phyloP scores from a whole-genome alignment of 148 eudicot genomes.

The Drosera capensis region DNA sequence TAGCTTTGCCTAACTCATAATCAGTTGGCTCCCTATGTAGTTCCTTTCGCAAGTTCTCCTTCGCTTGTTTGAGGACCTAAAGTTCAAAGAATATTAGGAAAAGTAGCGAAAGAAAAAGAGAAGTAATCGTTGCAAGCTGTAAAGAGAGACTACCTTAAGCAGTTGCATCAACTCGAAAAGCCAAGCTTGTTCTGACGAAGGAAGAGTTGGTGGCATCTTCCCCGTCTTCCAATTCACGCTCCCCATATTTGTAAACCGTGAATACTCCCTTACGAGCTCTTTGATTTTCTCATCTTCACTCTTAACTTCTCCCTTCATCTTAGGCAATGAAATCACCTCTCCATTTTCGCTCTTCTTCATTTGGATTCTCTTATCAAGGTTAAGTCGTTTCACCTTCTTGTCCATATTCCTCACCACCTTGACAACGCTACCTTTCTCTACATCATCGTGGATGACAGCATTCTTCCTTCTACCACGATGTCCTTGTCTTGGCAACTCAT shows the following conservation, averaged over 20 bases:
- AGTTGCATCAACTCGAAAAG: constrained; percentile 84
- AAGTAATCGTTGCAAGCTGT: not conserved
- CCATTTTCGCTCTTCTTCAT: constrained; percentile 46
- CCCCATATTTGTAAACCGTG: constrained; percentile 55
- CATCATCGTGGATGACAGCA: constrained; percentile 19
- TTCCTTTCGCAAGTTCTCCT: constrained; percentile 43
- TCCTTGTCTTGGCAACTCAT: constrained; percentile 18
- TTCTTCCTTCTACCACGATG: constrained; percentile 24
- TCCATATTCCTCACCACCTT: constrained; percentile 42
- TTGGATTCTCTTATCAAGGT: constrained; percentile 59
- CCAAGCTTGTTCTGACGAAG: constrained; percentile 77
- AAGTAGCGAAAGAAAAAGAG: not conserved
- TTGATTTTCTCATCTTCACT: constrained; percentile 42
- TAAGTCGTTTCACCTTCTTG: constrained; percentile 39
- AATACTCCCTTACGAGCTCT: constrained; percentile 61
- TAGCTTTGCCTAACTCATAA: constrained; percentile 54
- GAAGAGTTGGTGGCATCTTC: constrained; percentile 93
- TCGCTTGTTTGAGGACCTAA: constrained; percentile 52
- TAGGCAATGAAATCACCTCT: constrained; percentile 11
- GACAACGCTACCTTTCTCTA: constrained; percentile 10
- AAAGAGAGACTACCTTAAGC: constrained; percentile 46
- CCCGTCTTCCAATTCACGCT: constrained; percentile 90
- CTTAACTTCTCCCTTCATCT: constrained; percentile 17
- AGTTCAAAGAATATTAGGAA: not conserved
- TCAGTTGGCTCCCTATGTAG: constrained; percentile 67